A percentile compares a stretch with the other conserved stretches of the same genome.
phyloP scores from a whole-genome alignment of 495 filamentous ascomycete genomes.

The Xanthoparmelia taractica region DNA sequence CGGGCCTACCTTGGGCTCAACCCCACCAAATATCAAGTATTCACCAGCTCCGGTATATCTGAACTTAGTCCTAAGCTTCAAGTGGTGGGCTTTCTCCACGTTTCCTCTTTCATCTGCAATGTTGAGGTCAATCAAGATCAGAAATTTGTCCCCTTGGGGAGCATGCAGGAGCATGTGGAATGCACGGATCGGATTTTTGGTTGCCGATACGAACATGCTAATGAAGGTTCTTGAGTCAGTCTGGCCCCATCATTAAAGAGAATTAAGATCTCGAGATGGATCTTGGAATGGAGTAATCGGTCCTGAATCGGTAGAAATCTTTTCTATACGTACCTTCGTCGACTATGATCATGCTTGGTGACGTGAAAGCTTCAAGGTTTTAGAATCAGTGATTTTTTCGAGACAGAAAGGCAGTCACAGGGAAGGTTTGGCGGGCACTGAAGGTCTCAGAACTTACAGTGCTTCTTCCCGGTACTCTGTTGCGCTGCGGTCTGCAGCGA shows the following conservation, averaged over 20 bases:
- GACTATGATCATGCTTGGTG: neutral
- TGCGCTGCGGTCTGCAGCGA: neutral
- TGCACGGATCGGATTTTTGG: neutral
- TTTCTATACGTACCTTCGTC: neutral
- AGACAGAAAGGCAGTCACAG: neutral
- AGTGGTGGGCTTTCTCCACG: neutral
- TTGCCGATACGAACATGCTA: neutral
- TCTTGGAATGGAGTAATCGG: neutral
- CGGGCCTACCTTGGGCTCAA: too few relatives aligned
- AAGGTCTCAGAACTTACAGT: neutral
- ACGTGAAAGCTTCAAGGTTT: neutral
- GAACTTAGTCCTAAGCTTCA: neutral
- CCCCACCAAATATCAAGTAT: neutral
- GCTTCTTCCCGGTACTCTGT: neutral
- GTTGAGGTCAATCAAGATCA: neutral
- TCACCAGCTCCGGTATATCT: neutral
- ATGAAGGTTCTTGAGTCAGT: neutral
- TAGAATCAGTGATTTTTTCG: neutral
- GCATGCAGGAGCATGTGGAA: neutral
- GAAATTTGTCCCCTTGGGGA: neutral
- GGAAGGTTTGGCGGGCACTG: too few relatives aligned
- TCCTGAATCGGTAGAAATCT: neutral
- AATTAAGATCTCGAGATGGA: neutral
- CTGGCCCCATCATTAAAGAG: neutral
- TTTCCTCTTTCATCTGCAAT: neutral